Base-by-base conservation (phyloP, 1,284 basidiomycete species). In the Ustilago sp. region DNA sequence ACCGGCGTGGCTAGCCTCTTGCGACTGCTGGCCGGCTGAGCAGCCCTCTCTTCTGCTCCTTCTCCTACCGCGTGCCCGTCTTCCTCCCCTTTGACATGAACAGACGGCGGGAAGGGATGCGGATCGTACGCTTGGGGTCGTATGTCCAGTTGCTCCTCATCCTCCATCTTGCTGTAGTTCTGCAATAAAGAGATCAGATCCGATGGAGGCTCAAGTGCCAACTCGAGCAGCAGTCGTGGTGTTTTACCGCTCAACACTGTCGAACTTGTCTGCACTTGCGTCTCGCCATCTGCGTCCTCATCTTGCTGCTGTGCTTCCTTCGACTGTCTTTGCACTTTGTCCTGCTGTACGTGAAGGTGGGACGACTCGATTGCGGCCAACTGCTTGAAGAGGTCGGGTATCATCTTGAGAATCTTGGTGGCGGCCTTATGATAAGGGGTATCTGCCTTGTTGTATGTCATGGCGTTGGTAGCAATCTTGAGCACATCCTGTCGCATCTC, bases 401-500 rank as follows among this genome's bases (percentile, higher is more conserved):
- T 87, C n/a, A 88, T 87, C 19, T 88, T 89, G 82, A 91, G 90
- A 71, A 98, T 91, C 51, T 91, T 88, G 19, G 89, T 85, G 0
- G 96, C 95, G 1, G 90, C 88, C 79, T 91, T 92, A 87, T 93
- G 90, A 82, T 92, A 92, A 0, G 89, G 80, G 0, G 92, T 92
- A 38, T 91, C 92, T 0, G 90, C 87, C 77, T 91, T 90, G 86
- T 99, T 98, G 87, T 98, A 99, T 6, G 90, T 80, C 70, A 93
- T 91, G 0, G 95, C 95, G 81, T 99, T 99, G 74, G 91, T 88
- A 15, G 94, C 85, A 5, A 98, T 93, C 19, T 97, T 91, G 51
- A 90, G 85, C 47, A 98, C 87, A 83, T 99, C 95, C 58, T 90
- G 88, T 93, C 97, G 68, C 88, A 99, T 94, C 4, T 90, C 88